Base-by-base conservation (phyloP, 2,329 filamentous ascomycete species). In the Bimuria novae-zelandiae region DNA sequence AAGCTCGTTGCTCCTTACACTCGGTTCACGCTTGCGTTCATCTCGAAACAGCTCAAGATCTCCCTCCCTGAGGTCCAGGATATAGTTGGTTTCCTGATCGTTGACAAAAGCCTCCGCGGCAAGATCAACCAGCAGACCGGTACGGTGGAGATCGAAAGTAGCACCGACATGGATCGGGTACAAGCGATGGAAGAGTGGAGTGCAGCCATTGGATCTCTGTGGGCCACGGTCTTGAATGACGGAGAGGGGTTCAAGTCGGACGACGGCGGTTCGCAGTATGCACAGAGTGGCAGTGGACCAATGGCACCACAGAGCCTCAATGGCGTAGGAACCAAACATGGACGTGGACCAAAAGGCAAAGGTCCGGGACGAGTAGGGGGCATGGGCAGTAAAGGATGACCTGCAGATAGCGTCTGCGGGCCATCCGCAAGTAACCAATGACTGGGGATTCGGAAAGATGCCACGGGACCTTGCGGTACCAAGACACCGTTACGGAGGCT, bases 1-100 rank as follows among this genome's bases (percentile, higher is more conserved):
- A 96, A 94, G 76, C 81, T 97, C 21, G 94, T 97, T 59, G 92
- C 92, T 4, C 94, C 94, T 0, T 99, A 97, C 79, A 95, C 90
- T 5, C 87, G 92, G 46, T 96, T 97, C 84, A 90, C 89, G 59
- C 80, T 97, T 21, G 80, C 81, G 17, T 96, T 95, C 81, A 91
- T 99, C 62, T 92, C 92, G 23, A 87, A 88, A 65, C 88, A 93
- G 65, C 87, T 99, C 58, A 89, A 89, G 71, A 96, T 99, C 60
- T 87, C 88, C 23, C 83, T 91, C 41, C 79, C 84, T 12, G 94
- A 99, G 75, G 92, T 96, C 2, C 89, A 95, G 76, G 94, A 99
- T 66, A 97, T 99, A 57, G 79, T 97, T n/a, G 89, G 92, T 42
- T 96, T 92, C 76, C 80, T 97, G 48, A 97, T 99, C 59, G 84